A percentile compares a stretch with the other conserved stretches of the same genome.
These are phyloP conservation scores for Jamesozyma hellenica DNA, from an alignment of 805 yeast species.

Conservation along the genomic window DNA sequence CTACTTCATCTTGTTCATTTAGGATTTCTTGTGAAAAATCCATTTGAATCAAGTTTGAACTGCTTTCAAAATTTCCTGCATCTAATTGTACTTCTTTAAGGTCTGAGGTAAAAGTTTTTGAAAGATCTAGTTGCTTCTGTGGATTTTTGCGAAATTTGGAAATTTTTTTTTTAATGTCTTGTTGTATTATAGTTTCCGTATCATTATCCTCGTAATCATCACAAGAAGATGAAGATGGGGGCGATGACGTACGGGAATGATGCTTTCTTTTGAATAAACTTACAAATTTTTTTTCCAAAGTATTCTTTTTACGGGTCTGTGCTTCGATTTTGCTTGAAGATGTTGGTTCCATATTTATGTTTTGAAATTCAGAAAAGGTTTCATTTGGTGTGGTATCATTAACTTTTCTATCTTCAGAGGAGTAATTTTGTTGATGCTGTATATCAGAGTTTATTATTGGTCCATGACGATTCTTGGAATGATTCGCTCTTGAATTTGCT, in stretches of 20 bases:
- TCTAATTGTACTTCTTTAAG: no score
- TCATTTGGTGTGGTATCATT: neutral
- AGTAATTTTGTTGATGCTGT: neutral
- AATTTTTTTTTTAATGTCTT: conserved; percentile 7
- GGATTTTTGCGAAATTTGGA: conserved; percentile 5
- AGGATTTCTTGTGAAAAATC: neutral
- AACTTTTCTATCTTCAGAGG: neutral
- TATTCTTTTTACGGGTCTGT: conserved; percentile 2
- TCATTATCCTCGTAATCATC: conserved; percentile 1
- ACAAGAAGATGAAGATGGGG: conserved; percentile 1
- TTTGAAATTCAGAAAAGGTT: neutral
- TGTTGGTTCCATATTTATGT: neutral
- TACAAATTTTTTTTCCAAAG: conserved; percentile 21
- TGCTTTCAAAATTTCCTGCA: no score
- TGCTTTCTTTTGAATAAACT: conserved; percentile 16
- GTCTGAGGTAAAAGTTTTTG: no score
- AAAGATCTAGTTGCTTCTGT: conserved; percentile 1
- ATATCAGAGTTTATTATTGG: conserved; percentile 11
- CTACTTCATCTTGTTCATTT: neutral
- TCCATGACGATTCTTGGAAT: conserved; percentile 30
- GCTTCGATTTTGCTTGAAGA: neutral
- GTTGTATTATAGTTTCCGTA: conserved; percentile 2
- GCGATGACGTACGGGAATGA: conserved; percentile 5
- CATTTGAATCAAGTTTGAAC: neutral
- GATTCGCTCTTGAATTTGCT: conserved; percentile 19